These are phyloP conservation scores for Rossbeevera mucosa DNA, from an alignment of 768 basidiomycete genomes.

Conservation along the genomic window DNA sequence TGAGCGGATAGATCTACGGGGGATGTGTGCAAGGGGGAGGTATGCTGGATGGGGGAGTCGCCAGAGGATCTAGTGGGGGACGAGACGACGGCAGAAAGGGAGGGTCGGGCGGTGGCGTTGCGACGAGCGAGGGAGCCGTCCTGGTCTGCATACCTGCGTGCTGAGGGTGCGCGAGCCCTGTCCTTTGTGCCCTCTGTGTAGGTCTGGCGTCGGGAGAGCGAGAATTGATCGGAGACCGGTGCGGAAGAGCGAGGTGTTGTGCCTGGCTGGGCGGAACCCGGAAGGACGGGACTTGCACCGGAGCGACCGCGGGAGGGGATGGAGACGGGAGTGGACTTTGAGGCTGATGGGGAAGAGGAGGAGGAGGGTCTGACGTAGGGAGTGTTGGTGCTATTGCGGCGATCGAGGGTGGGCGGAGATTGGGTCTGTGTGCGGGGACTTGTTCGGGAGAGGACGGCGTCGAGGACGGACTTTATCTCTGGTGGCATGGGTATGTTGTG, in stretches of 20 bases:
- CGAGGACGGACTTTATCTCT: constrained; percentile 66
- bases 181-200: constrained; percentile 50
- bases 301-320: constrained; percentile 47
- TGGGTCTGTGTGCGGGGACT: constrained; percentile 34
- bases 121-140: constrained; percentile 45
- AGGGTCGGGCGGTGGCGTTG: constrained; percentile 44
- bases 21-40: constrained; percentile 18
- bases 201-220: constrained; percentile 46
- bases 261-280: constrained; percentile 16
- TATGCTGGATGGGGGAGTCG: constrained; percentile 16
- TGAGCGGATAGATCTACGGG: constrained; percentile 25
- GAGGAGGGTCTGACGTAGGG: constrained; percentile 18
- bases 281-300: constrained; percentile 46
- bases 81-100: constrained; percentile 37
- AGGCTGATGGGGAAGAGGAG: constrained; percentile 29
- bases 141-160: constrained; percentile 55
- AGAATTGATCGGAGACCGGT: constrained; percentile 41
- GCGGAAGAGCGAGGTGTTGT: constrained; percentile 31
- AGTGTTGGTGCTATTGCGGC: constrained; percentile 42
- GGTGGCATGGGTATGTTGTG: constrained; percentile 70
- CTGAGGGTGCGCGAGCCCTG: constrained; percentile 57
- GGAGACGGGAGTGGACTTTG: constrained; percentile 34
- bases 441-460: constrained; percentile 44
- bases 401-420: constrained; percentile 35
- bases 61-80: constrained; percentile 20